Evolutionary conservation across 2,329 filamentous ascomycete genomes (phyloP).

Genomic region (Cordyceps militaris): DNA sequence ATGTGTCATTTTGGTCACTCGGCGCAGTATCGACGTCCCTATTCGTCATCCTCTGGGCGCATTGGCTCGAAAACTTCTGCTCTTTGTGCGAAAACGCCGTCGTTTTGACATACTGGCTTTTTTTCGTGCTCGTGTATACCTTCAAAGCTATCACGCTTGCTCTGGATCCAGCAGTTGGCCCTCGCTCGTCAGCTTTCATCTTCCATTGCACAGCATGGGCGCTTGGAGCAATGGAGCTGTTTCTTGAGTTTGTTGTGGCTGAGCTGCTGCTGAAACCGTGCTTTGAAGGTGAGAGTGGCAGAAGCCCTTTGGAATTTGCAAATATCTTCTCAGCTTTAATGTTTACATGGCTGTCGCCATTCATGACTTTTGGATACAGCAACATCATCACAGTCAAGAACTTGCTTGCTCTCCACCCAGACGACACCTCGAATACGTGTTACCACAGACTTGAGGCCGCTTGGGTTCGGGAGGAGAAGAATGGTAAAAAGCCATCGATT

Average conservation of each 20-base stretch:
- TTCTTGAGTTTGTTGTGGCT: slow-evolving; percentile 70
- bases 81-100: slow-evolving; percentile 76
- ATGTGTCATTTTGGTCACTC: slow-evolving; percentile 75
- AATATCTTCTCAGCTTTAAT: slow-evolving; percentile 11
- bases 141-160: slow-evolving; percentile 75
- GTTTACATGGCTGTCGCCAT: slow-evolving; percentile 13
- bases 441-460: slow-evolving; percentile 11
- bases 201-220: slow-evolving; percentile 61
- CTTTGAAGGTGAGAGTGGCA: slow-evolving; percentile 72
- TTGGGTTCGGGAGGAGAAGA: slow-evolving; percentile 11
- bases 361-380: slow-evolving; percentile 13
- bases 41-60: slow-evolving; percentile 61
- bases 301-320: slow-evolving; percentile 10
- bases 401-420: slow-evolving; percentile 13
- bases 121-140: slow-evolving; percentile 63
- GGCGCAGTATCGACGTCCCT: slow-evolving; percentile 61
- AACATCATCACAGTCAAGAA: slow-evolving; percentile 11
- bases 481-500: slow-evolving; percentile 12
- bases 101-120: slow-evolving; percentile 77
- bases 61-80: slow-evolving; percentile 73
- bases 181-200: slow-evolving; percentile 61
- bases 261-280: slow-evolving; percentile 69
- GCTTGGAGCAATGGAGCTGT: slow-evolving; percentile 59
- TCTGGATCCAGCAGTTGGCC: slow-evolving; percentile 57
- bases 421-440: slow-evolving; percentile 12